Evolutionary conservation across 1,284 basidiomycete genomes (phyloP).

Genomic region (Volvariella volvacea): DNA sequence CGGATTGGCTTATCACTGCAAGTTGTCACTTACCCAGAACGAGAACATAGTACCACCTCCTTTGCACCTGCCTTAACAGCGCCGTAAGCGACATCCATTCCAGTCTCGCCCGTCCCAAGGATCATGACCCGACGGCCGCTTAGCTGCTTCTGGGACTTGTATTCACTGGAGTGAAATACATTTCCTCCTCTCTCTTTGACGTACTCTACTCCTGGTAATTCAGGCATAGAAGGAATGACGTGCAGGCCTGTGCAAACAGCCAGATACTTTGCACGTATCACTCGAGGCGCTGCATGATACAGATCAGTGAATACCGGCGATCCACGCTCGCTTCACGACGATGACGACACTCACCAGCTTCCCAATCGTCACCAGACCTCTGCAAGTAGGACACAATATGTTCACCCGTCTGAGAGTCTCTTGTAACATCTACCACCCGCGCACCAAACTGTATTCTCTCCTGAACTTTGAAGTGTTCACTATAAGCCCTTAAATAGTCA

Average conservation of each 20-base stretch:
- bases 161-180: conserved; percentile 45
- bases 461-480: conserved; percentile 36
- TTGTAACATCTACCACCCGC: conserved; percentile 25
- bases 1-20: not conserved
- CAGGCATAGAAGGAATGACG: conserved; percentile 42
- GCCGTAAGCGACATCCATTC: conserved; percentile 56
- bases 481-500: conserved; percentile 50
- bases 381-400: not conserved
- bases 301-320: not conserved
- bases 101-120: conserved; percentile 61
- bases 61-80: conserved; percentile 46
- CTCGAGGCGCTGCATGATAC: conserved; percentile 12
- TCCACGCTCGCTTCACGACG: not conserved
- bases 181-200: conserved; percentile 17
- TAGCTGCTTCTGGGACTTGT: conserved; percentile 43
- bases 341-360: not conserved
- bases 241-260: conserved; percentile 46
- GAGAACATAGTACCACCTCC: conserved; percentile 50
- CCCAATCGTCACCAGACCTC: not conserved
- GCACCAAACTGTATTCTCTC: conserved; percentile 36
- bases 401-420: not conserved
- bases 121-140: conserved; percentile 44
- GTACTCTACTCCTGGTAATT: conserved; percentile 40
- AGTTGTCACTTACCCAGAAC: conserved; percentile 29
- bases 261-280: conserved; percentile 29